phyloP scores from a whole-genome alignment of 176 grass and related monocot species.

The Avena atlantica region DNA sequence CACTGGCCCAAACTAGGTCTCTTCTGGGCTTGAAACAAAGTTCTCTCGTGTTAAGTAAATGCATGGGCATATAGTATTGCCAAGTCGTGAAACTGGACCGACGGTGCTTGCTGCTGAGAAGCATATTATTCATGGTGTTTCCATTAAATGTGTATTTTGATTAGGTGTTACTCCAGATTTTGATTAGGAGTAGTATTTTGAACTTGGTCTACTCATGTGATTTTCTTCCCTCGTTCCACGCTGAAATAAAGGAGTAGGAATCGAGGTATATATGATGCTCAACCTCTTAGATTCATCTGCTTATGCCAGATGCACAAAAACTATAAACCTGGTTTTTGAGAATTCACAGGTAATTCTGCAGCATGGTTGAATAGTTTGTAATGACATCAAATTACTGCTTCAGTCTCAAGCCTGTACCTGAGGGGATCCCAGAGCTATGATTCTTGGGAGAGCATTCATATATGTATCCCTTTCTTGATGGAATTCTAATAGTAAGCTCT shows the following conservation, averaged over 20 bases:
- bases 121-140: conserved; percentile 7
- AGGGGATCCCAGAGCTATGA: background rate
- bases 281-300: background rate
- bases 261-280: background rate
- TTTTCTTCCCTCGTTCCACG: background rate
- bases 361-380: background rate
- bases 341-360: conserved; percentile 2
- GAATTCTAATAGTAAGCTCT: background rate
- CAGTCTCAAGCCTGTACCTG: background rate
- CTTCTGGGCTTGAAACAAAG: background rate
- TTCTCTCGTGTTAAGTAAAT: background rate
- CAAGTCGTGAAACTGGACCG: background rate
- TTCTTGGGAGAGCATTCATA: background rate
- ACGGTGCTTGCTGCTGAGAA: conserved; percentile 7
- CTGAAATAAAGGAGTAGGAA: background rate
- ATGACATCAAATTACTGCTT: conserved; percentile 9
- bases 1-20: conserved; percentile 4
- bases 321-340: background rate
- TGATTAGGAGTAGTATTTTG: background rate
- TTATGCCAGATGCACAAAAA: background rate
- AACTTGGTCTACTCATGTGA: background rate
- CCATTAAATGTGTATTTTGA: background rate
- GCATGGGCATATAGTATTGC: background rate
- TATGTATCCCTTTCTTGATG: background rate
- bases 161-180: background rate